phyloP scores from a whole-genome alignment of 768 basidiomycete species.

The Suillus subalutaceus region DNA sequence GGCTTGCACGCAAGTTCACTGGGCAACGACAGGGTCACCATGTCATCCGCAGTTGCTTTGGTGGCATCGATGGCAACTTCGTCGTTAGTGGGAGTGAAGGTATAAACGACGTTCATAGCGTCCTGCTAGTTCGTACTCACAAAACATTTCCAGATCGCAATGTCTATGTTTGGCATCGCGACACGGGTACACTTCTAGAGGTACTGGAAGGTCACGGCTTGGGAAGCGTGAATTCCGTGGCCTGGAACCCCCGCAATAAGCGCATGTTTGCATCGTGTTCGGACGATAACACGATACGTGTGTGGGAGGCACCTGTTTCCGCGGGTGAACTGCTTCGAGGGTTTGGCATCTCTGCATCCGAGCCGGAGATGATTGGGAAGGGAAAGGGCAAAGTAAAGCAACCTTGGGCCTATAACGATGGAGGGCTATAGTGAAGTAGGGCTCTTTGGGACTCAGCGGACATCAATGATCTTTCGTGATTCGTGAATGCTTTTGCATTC shows the following conservation, averaged over 20 bases:
- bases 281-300: conserved; percentile 87
- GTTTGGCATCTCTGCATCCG: conserved; percentile 22
- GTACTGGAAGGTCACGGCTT: conserved; percentile 84
- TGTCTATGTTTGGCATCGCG: conserved; percentile 95
- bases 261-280: conserved; percentile 97
- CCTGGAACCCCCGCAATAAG: conserved; percentile 91
- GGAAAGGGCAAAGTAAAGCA: conserved; percentile 68
- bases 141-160: conserved; percentile 67
- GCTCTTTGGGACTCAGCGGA: conserved; percentile 2
- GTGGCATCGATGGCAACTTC: conserved; percentile 85
- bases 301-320: conserved; percentile 69
- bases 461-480: conserved; percentile 6
- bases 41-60: conserved; percentile 93
- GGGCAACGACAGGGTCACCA: conserved; percentile 86
- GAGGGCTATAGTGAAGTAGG: conserved; percentile 14
- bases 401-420: conserved; percentile 34
- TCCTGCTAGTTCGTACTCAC: conserved; percentile 9
- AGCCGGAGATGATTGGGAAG: conserved; percentile 46
- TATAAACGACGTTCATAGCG: conserved; percentile 33
- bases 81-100: conserved; percentile 96
- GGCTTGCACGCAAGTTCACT: conserved; percentile 76
- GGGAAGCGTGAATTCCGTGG: conserved; percentile 93
- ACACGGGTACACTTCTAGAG: conserved; percentile 82
- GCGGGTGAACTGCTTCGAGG: conserved; percentile 18
- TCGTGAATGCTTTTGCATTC: neutral